Base-by-base conservation (phyloP, 192 early-diverging fungal species). In the Coemansia furcata region DNA sequence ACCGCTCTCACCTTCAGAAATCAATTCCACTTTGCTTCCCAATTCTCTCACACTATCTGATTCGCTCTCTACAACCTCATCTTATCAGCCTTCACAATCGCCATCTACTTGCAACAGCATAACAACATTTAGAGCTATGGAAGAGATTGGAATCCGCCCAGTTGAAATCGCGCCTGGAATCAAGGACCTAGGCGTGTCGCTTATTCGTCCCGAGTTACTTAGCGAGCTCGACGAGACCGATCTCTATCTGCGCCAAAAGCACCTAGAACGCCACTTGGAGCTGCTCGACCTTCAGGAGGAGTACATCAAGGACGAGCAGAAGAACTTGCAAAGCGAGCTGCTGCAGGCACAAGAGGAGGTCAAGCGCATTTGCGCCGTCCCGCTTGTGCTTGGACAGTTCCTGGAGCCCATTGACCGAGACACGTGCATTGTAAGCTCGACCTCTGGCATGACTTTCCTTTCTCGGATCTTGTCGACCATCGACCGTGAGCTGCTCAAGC, bases 301-400 rank as follows among this genome's bases (percentile, higher is more conserved):
- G 78, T 99, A 98, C 80, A 99, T 99, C 80, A 97, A 97, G 84
- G 95, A 97, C 72, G 96, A 99, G 80, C 94, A 96, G 85, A 94
- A 95, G 84, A 96, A 98, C 79, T 72, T 99, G 60, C 95, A 97
- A 75, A 85, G 93, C 46, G 97, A 99, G 72, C 85, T 99, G 58
- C 85, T 97, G 47, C 89, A 94, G 36, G 95, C 97, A 26, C 92
- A 95, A 77, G 96, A 97, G 69, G 95, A 99, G 80, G 96, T 99
- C 33, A 98, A 98, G 84, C 89, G 98, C 57, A 98, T 99, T 67
- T 90, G 96, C 73, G 95, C 96, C 2, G 96, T 99, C 14, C 98
- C 98, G 15, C 86, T 99, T 58, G 93, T 98, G 14, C 94, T 99
- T 73, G 98, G 96, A n/a, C 96, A 99, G 80, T 99, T 99, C 77